Conservation (phyloP, 331 rosid genomes). For the Cucumis variabilis region DNA sequence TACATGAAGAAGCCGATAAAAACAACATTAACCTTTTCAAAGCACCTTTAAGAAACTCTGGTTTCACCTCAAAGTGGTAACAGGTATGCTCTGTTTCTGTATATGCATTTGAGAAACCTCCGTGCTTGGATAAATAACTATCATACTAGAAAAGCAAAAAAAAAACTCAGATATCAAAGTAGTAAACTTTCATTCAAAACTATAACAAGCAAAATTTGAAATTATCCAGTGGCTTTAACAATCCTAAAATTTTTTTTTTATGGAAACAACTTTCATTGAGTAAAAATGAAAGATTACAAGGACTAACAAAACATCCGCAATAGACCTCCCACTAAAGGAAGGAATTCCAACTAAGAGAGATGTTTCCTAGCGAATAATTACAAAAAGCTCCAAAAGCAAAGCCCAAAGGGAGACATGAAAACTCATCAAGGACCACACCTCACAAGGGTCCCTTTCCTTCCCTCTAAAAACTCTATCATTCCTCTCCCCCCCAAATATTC, state of each 20-base stretch:
- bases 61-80: constrained; percentile 95
- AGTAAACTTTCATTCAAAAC: constrained; percentile 10
- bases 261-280: too few relatives aligned
- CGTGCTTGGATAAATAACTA: constrained; percentile 97
- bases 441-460: too few relatives aligned
- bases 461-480: too few relatives aligned
- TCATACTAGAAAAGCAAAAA: constrained; percentile 73
- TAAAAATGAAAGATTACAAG: too few relatives aligned
- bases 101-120: constrained; percentile 95
- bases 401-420: too few relatives aligned
- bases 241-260: not conserved
- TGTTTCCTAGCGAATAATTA: too few relatives aligned
- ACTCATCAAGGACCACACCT: too few relatives aligned
- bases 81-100: constrained; percentile 89
- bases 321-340: too few relatives aligned
- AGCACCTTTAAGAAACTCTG: constrained; percentile 86
- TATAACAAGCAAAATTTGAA: not conserved
- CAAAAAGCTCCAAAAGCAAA: too few relatives aligned
- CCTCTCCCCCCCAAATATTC: too few relatives aligned
- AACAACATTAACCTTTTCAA: constrained; percentile 71
- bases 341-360: too few relatives aligned
- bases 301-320: too few relatives aligned
- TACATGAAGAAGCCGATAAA: constrained; percentile 26
- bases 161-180: constrained; percentile 43
- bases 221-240: not conserved